Base-by-base conservation (phyloP, 176 grass and related monocot species). In the Oryza punctata region DNA sequence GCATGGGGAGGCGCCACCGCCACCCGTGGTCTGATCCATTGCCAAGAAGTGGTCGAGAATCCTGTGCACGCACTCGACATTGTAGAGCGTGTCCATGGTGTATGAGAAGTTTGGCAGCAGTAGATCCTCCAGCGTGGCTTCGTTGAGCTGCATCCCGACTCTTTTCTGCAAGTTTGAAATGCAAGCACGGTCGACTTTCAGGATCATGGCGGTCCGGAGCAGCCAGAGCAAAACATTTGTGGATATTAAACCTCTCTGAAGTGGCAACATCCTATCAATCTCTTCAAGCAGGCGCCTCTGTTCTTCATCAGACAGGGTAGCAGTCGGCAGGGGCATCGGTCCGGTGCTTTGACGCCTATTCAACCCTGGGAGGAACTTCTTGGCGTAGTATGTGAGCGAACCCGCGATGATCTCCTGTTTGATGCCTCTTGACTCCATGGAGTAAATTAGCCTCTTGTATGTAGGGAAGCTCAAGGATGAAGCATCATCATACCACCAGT, bases 41-140 rank as follows among this genome's bases (percentile, higher is more conserved):
- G 86, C 84, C 70, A 90, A 65, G 70, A 94, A 94, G 33, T 89
- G 77, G 49, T 91, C 77, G n/a, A 94, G 92, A 30, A 94, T 86
- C 79, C 92, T 85, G 75, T 89, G 89, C 60, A 94, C 73, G 3
- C 70, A 87, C 23, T 94, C 87, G 2, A 94, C 92, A 8, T 91
- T 90, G 19, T 91, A 94, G 61, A 94, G 85, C 2, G 92, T 94
- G 47, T 94, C 92, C 78, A 82, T 78, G 19, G 84, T 78, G 76
- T 88, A 84, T 0, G 81, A 84, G 67, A 89, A 82, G 81, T 79
- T 19, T 0, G 87, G 87, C 2, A 84, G 66, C 69, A 92, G 66
- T 4, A 92, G 79, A 76, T 92, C 87, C 24, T 89, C 83, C 27
- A 92, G 26, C 5, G 83, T 80, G 21, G 83, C 83, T 72, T 71